These are phyloP conservation scores for Nothophoma quercina DNA, from an alignment of 2,329 filamentous ascomycete species.

Conservation along the genomic window DNA sequence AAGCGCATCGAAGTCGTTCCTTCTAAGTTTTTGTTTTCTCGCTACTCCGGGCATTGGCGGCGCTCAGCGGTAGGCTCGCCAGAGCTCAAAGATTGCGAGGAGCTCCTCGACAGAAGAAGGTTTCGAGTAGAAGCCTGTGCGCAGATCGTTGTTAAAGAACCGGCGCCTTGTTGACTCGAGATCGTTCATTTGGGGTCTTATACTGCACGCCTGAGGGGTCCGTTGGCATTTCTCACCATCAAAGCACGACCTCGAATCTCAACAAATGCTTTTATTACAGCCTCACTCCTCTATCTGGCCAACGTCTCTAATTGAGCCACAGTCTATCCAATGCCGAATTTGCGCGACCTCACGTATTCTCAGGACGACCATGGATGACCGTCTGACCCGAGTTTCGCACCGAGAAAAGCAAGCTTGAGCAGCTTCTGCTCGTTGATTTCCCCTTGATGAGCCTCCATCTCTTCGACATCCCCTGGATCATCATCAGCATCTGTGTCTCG, in stretches of 20 bases:
- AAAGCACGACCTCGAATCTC: neutral
- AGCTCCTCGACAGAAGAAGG: neutral
- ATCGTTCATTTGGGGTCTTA: neutral
- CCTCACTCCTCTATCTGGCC: neutral
- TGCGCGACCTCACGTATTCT: neutral
- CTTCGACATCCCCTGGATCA: slow-evolving; percentile 34
- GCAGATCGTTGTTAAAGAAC: slow-evolving; percentile 1
- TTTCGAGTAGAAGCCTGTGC: neutral
- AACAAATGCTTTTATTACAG: neutral
- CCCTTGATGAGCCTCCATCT: slow-evolving; percentile 37
- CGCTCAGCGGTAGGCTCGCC: neutral
- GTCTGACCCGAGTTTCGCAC: slow-evolving; percentile 26
- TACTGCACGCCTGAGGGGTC: neutral
- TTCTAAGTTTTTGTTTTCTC: neutral
- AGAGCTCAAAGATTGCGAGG: neutral
- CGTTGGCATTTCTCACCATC: neutral
- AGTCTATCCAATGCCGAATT: neutral
- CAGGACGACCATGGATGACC: slow-evolving; percentile 25
- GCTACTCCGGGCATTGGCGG: neutral
- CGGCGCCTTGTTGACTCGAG: neutral
- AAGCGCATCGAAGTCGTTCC: slow-evolving; percentile 1
- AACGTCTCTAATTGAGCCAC: neutral
- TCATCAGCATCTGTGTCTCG: slow-evolving; percentile 11
- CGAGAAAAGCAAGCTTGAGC: slow-evolving; percentile 32
- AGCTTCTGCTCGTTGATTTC: slow-evolving; percentile 41